Percentiles rank a stretch among this genome's conserved stretches.
Conservation (phyloP, 768 basidiomycete species). For the Butyriboletus loyo region DNA sequence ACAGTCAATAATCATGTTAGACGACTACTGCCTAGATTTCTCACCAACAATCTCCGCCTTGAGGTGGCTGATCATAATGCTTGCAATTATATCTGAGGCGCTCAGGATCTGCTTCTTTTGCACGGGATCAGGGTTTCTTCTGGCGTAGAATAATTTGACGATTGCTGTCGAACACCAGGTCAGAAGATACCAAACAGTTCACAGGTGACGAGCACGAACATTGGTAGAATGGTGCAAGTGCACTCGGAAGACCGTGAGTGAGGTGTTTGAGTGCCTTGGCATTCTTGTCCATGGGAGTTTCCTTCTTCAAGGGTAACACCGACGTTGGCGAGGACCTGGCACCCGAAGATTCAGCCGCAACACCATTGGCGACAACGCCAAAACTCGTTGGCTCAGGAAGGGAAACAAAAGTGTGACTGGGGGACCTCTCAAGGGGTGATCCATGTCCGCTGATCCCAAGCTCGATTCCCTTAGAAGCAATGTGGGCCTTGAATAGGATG, state of each 20-base stretch:
- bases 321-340: constrained; percentile 21
- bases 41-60: constrained; percentile 50
- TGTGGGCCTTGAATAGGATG: constrained; percentile 64
- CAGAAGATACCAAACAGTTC: constrained; percentile 2
- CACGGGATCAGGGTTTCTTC: constrained; percentile 68
- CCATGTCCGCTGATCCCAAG: constrained; percentile 40
- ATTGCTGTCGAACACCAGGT: constrained; percentile 50
- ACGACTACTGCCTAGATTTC: constrained; percentile 24
- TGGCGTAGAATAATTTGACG: constrained; percentile 81
- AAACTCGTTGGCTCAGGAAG: constrained; percentile 39
- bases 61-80: constrained; percentile 71
- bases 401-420: constrained; percentile 41
- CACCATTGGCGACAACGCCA: constrained; percentile 30
- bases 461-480: constrained; percentile 53
- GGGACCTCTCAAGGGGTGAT: constrained; percentile 49
- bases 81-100: constrained; percentile 67
- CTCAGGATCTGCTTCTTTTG: constrained; percentile 78
- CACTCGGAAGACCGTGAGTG: constrained; percentile 70
- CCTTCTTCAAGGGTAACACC: constrained; percentile 35
- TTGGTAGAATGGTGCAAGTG: constrained; percentile 83
- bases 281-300: constrained; percentile 57
- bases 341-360: constrained; percentile 22
- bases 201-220: constrained; percentile 43
- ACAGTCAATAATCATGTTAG: constrained; percentile 6
- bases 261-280: constrained; percentile 76